Evolutionary conservation across 768 basidiomycete species (phyloP).

Genomic region (Xerocomus potaroensis): DNA sequence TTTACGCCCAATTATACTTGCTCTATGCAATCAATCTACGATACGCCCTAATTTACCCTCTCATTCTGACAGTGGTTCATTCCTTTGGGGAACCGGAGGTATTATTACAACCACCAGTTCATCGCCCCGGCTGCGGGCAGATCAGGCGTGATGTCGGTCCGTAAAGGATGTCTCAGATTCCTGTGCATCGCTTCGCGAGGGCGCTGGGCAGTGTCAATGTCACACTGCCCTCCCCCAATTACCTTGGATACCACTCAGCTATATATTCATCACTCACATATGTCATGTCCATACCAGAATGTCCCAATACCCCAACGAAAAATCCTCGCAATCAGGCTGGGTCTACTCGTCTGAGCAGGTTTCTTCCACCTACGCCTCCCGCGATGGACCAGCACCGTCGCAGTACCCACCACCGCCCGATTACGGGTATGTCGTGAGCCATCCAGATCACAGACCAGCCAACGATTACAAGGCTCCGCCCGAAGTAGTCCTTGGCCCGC

Average conservation of each 20-base stretch:
- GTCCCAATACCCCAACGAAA: slow-evolving; percentile 25
- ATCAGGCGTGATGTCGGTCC: neutral
- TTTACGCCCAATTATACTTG: neutral
- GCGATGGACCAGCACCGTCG: slow-evolving; percentile 6
- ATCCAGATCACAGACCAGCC: neutral
- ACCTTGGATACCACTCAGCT: neutral
- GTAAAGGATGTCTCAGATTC: neutral
- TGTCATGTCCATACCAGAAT: neutral
- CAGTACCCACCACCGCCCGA: slow-evolving; percentile 10
- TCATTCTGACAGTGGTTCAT: neutral
- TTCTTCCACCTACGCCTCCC: neutral
- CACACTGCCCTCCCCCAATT: neutral
- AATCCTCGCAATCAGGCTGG: slow-evolving; percentile 18
- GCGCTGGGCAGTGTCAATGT: neutral
- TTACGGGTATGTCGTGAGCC: slow-evolving; percentile 6
- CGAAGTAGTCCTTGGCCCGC: neutral
- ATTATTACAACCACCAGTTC: neutral
- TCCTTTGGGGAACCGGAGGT: neutral
- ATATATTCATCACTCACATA: neutral
- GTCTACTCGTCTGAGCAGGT: slow-evolving; percentile 4
- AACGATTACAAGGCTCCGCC: neutral
- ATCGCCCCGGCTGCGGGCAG: neutral
- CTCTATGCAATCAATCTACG: slow-evolving; percentile 18
- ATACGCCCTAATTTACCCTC: slow-evolving; percentile 4
- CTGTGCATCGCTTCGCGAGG: neutral